Evolutionary conservation across 768 basidiomycete genomes (phyloP), one percentile per base, ranked within the genome.

Genomic region (Pulveroboletus ravenelii): DNA sequence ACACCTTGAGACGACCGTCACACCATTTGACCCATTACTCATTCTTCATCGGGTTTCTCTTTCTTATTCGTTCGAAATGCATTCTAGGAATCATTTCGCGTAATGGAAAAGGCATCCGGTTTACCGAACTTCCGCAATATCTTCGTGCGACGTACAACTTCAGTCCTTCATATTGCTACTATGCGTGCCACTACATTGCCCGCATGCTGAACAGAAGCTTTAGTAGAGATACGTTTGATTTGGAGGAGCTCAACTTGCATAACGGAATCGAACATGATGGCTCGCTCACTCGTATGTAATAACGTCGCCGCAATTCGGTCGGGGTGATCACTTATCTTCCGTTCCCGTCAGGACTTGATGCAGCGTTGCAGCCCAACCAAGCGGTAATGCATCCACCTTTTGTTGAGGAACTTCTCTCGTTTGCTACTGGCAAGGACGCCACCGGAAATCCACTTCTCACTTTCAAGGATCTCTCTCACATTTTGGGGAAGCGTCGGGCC

Each of bases 71-170:
- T 4, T 23, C 20, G 20, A 23, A 23, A 23, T 23, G 20, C 20
- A 23, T 23, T 36, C 4, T 43, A 70, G 70, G 69, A 5, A 72
- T 79, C 34, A 56, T 79, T 34, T 59, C 89, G 0, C 84, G 71
- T 41, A 78, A 81, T 75, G 89, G 89, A 17, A 79, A 68, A 47
- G 79, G 81, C 56, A 83, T 92, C 63, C 72, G 74, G 6, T 90
- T 89, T 58, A 58, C 56, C 13, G 67, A 75, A 31, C 45, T 80
- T 36, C 62, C 56, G 3, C 32, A 44, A 4, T 66, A 59, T 3
- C 70, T 85, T 55, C 74, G 74, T 2, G 41, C 70, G 20, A 79
- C 83, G 2, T 90, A 75, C 74, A 89, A 89, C 68, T 87, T 88
- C 51, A 72, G 79, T 3, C 72, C 83, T 0, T 75, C 79, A 1